phyloP scores from a whole-genome alignment of 352 stramenopile genomes.

The Thalassiosira exigua region DNA sequence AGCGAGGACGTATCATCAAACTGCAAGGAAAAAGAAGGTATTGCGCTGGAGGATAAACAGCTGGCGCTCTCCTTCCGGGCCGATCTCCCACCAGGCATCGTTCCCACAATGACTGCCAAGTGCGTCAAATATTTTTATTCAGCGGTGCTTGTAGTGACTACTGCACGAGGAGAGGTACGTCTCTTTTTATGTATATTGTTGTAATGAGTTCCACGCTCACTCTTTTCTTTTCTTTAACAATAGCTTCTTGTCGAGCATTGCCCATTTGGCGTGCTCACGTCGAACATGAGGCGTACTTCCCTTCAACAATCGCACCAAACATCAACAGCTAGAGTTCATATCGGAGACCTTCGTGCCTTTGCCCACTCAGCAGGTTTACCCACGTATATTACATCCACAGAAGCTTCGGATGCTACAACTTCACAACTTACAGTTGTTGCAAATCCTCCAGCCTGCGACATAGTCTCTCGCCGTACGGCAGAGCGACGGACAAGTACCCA shows the following conservation, averaged over 20 bases:
- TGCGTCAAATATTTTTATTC: conserved; percentile 82
- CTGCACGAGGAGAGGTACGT: conserved; percentile 34
- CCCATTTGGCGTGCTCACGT: conserved; percentile 64
- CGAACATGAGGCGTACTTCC: conserved; percentile 17
- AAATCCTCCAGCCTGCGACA: conserved; percentile 36
- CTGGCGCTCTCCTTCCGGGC: conserved; percentile 73
- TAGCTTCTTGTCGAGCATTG: conserved; percentile 59
- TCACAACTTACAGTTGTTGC: conserved; percentile 32
- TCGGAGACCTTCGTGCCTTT: conserved; percentile 58
- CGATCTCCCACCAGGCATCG: conserved; percentile 63
- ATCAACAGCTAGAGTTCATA: conserved; percentile 52
- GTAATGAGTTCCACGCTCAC: neutral
- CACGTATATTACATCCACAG: conserved; percentile 63
- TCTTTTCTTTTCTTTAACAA: neutral
- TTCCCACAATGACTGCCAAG: conserved; percentile 54
- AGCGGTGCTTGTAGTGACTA: conserved; percentile 63
- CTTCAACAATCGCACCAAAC: conserved; percentile 1
- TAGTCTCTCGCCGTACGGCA: conserved; percentile 44
- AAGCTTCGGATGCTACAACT: conserved; percentile 34
- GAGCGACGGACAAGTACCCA: conserved; percentile 50
- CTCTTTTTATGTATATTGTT: conserved; percentile 5
- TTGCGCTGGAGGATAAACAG: conserved; percentile 29
- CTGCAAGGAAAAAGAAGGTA: conserved; percentile 16
- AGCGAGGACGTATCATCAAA: conserved; percentile 12
- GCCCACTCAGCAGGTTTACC: conserved; percentile 73